Percentiles rank a stretch among this genome's conserved stretches.
Evolutionary conservation across 2,329 filamentous ascomycete species (phyloP).

Genomic region (Emmonsiellopsis sp.): DNA sequence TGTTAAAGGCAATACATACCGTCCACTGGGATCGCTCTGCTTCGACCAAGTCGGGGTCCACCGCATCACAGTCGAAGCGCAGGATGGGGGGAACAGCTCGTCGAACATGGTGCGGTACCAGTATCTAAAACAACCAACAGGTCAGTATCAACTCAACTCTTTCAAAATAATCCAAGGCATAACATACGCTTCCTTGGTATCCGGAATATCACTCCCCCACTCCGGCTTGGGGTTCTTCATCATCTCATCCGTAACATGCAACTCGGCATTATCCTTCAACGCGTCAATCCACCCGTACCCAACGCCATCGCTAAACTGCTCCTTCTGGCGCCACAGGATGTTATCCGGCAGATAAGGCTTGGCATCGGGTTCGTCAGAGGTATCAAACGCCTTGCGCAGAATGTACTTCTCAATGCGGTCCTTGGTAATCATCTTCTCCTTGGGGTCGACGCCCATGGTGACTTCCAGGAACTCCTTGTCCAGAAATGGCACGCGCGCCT

Average conservation of each 20-base stretch:
- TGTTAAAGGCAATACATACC: conserved; percentile 43
- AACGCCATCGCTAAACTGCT: conserved; percentile 97
- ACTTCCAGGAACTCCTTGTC: conserved; percentile 95
- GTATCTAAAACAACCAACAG: conserved; percentile 46
- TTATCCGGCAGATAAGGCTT: conserved; percentile 87
- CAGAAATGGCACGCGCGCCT: conserved; percentile 94
- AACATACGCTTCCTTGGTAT: conserved; percentile 87
- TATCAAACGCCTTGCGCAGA: conserved; percentile 94
- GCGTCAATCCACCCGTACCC: conserved; percentile 99
- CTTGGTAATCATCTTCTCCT: conserved; percentile 90
- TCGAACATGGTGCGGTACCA: conserved; percentile 99
- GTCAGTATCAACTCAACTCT: not conserved
- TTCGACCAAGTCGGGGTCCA: conserved; percentile 98
- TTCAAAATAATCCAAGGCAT: not conserved
- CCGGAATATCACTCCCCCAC: conserved; percentile 87
- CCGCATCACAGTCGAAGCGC: conserved; percentile 85
- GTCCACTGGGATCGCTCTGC: conserved; percentile 88
- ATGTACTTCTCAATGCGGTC: conserved; percentile 96
- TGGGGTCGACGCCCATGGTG: conserved; percentile 86
- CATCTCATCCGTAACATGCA: conserved; percentile 89
- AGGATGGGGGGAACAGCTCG: conserved; percentile 90
- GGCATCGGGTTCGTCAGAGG: conserved; percentile 68
- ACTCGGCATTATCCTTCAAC: conserved; percentile 87
- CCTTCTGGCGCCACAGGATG: conserved; percentile 98
- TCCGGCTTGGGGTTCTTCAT: conserved; percentile 97